A percentile compares a stretch with the other conserved stretches of the same genome.
These are phyloP conservation scores for Cytauxzoon felis DNA, from an alignment of 169 alveolate genomes.

Conservation along the genomic window DNA sequence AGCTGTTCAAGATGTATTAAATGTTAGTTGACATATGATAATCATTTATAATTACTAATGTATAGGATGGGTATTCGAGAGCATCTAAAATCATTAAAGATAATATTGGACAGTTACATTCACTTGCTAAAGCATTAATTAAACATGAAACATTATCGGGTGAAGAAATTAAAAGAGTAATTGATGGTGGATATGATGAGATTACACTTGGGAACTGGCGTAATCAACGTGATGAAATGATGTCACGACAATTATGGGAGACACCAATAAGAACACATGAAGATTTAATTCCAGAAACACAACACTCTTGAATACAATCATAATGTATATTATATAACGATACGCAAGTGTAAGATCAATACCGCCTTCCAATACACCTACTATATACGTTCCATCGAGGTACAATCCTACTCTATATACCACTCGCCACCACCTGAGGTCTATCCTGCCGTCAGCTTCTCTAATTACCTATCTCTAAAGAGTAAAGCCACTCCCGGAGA, in stretches of 20 bases:
- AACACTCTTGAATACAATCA: conserved; percentile 26
- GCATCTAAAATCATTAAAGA: conserved; percentile 74
- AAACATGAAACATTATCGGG: conserved; percentile 76
- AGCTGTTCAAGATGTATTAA: conserved; percentile 59
- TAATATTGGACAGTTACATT: conserved; percentile 78
- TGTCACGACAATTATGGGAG: background rate
- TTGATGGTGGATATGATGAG: conserved; percentile 66
- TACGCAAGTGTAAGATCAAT: background rate
- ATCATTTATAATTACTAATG: background rate
- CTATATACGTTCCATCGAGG: background rate
- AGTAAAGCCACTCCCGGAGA: too few relatives aligned
- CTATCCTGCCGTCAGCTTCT: too few relatives aligned
- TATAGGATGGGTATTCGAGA: conserved; percentile 77
- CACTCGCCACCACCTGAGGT: too few relatives aligned
- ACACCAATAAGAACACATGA: background rate
- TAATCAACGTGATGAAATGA: background rate
- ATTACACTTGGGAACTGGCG: conserved; percentile 41
- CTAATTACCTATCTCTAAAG: too few relatives aligned
- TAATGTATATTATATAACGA: background rate
- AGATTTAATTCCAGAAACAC: conserved; percentile 38
- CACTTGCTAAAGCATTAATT: conserved; percentile 76
- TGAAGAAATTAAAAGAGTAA: conserved; percentile 70
- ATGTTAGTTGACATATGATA: background rate
- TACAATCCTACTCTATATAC: too few relatives aligned
- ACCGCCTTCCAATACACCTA: background rate